A percentile compares a stretch with the other conserved stretches of the same genome.
These are phyloP conservation scores for Cyberlindnera maritima DNA, from an alignment of 805 yeast genomes.

Conservation along the genomic window DNA sequence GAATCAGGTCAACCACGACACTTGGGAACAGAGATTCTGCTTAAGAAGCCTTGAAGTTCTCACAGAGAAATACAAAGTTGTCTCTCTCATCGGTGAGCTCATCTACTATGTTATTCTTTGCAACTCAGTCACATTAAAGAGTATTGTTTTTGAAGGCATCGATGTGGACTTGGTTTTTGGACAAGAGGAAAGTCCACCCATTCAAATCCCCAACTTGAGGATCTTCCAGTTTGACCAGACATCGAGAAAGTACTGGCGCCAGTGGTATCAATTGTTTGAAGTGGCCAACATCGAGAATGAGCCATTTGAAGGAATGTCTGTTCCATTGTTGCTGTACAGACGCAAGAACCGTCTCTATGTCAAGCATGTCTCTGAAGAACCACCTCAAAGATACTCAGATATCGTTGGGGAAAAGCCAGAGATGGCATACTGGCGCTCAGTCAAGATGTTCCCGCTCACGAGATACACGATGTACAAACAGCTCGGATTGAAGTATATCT, in stretches of 20 bases:
- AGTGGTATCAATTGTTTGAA: not conserved
- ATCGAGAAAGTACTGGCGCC: not conserved
- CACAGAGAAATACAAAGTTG: not conserved
- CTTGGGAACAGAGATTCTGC: not conserved
- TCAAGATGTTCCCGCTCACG: not conserved
- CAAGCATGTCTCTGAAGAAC: not conserved
- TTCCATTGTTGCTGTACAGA: not conserved
- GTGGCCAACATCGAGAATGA: not conserved
- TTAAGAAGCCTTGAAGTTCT: too few species aligned
- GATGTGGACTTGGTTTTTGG: conserved; percentile 1
- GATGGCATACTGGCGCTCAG: too few species aligned
- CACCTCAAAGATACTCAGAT: not conserved
- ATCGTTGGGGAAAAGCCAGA: too few species aligned
- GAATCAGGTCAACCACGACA: too few species aligned
- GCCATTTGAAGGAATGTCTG: not conserved
- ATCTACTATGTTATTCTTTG: not conserved
- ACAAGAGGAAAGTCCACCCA: not conserved
- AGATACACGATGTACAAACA: not conserved
- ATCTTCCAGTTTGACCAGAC: conserved; percentile 1
- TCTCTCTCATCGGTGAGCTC: not conserved
- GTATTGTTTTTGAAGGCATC: not conserved
- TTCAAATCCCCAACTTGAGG: not conserved
- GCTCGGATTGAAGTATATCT: not conserved
- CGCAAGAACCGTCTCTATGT: not conserved
- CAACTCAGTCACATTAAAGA: not conserved